phyloP scores from a whole-genome alignment of 257 asterid genomes.

The Penstemon eatonii region DNA sequence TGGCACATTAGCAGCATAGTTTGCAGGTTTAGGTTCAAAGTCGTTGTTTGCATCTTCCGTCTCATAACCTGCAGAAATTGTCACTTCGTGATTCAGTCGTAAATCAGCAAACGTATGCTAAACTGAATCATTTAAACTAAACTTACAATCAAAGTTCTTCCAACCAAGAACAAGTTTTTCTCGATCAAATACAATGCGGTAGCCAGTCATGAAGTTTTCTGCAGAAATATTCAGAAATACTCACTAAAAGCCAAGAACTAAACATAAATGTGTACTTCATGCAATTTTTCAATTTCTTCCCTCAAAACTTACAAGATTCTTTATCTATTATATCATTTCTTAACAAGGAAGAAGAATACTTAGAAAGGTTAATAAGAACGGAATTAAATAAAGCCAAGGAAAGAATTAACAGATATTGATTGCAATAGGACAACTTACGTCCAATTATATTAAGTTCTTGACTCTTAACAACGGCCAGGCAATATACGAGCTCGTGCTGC shows the following conservation, averaged over 20 bases:
- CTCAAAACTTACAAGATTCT: too few relatives aligned
- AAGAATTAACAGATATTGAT: slow-evolving; percentile 9
- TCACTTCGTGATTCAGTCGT: background rate
- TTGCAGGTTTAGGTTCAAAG: slow-evolving; percentile 34
- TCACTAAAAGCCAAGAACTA: too few relatives aligned
- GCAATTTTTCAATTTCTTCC: background rate
- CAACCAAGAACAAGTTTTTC: slow-evolving; percentile 82
- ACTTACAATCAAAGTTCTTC: slow-evolving; percentile 73
- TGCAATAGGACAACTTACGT: slow-evolving; percentile 50
- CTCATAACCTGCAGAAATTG: slow-evolving; percentile 57
- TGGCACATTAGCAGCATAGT: slow-evolving; percentile 30
- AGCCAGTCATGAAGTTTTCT: slow-evolving; percentile 89
- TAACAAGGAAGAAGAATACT: slow-evolving; percentile 7
- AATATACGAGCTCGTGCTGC: slow-evolving; percentile 67
- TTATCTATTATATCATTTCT: background rate
- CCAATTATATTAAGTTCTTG: slow-evolving; percentile 74
- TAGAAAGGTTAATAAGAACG: background rate
- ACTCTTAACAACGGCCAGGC: slow-evolving; percentile 83
- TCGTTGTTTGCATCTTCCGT: slow-evolving; percentile 36
- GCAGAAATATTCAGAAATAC: slow-evolving; percentile 9
- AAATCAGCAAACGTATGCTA: background rate
- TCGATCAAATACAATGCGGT: slow-evolving; percentile 79
- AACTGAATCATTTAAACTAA: slow-evolving; percentile 13
- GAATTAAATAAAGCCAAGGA: slow-evolving; percentile 6
- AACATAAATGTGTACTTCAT: background rate